Percentiles rank a stretch among this genome's conserved stretches.
phyloP scores from a whole-genome alignment of 768 basidiomycete genomes.

The Boletus tomentosulus region DNA sequence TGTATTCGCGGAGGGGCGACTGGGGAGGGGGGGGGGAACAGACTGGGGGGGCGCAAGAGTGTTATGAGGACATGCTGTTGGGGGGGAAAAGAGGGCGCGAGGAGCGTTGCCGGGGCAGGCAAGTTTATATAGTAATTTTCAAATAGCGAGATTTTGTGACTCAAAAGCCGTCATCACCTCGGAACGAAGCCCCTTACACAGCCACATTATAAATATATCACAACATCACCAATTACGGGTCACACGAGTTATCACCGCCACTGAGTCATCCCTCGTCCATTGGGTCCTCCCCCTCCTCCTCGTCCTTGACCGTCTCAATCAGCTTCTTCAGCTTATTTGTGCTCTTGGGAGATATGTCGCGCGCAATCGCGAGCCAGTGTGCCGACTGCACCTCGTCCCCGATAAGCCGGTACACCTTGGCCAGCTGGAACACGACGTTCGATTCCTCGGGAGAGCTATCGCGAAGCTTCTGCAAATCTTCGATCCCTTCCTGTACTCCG shows the following conservation, averaged over 20 bases:
- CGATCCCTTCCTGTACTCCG: constrained; percentile 62
- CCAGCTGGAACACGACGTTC: constrained; percentile 95
- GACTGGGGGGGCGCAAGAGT: constrained; percentile 8
- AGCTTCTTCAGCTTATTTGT: constrained; percentile 77
- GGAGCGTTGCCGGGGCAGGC: constrained; percentile 21
- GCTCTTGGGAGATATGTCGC: constrained; percentile 93
- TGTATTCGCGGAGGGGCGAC: constrained; percentile 23
- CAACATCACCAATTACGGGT: constrained; percentile 18
- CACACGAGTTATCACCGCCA: constrained; percentile 24
- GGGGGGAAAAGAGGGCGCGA: constrained; percentile 22
- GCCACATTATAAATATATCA: constrained; percentile 23
- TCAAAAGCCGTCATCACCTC: constrained; percentile 28
- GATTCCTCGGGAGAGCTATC: constrained; percentile 90
- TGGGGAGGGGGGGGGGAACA: constrained; percentile 6
- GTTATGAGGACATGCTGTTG: constrained; percentile 39
- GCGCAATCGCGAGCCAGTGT: constrained; percentile 81
- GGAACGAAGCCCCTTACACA: constrained; percentile 30
- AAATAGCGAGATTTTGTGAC: constrained; percentile 32
- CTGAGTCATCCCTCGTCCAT: constrained; percentile 67
- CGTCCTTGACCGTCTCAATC: constrained; percentile 66
- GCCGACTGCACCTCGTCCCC: constrained; percentile 79
- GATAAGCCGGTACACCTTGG: constrained; percentile 80
- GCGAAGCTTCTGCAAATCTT: constrained; percentile 76
- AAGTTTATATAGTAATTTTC: constrained; percentile 44
- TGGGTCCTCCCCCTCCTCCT: constrained; percentile 49